phyloP scores from a whole-genome alignment of 1,284 basidiomycete species.

The Coniferiporia weirii region DNA sequence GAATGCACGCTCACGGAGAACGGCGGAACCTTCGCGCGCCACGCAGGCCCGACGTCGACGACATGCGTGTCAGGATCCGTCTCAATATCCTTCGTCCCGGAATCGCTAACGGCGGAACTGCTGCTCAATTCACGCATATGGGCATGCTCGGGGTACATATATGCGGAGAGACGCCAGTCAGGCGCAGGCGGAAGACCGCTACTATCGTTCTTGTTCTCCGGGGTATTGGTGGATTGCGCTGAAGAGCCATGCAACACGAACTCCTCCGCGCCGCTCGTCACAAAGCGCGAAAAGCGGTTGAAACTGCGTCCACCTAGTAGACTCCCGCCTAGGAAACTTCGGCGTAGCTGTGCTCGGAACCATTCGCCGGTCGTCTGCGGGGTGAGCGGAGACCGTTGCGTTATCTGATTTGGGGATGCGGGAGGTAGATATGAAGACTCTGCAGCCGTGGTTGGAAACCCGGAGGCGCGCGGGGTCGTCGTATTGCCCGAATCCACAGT shows the following conservation, averaged over 20 bases:
- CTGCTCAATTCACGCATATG: slow-evolving; percentile 35
- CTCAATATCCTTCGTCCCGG: slow-evolving; percentile 25
- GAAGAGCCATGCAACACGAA: slow-evolving; percentile 60
- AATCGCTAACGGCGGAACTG: slow-evolving; percentile 20
- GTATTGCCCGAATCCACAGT: slow-evolving; percentile 26
- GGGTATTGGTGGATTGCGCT: slow-evolving; percentile 11
- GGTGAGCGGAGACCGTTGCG: slow-evolving; percentile 42
- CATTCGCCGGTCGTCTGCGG: slow-evolving; percentile 75
- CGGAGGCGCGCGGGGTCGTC: slow-evolving; percentile 48
- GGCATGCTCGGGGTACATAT: slow-evolving; percentile 17
- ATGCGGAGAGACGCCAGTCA: slow-evolving; percentile 19
- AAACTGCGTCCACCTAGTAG: slow-evolving; percentile 71
- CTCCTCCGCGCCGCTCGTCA: slow-evolving; percentile 79
- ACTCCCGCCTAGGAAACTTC: slow-evolving; percentile 58
- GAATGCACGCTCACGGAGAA: slow-evolving; percentile 77
- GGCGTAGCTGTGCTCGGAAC: slow-evolving; percentile 34
- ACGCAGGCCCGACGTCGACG: slow-evolving; percentile 67
- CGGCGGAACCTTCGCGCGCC: slow-evolving; percentile 66
- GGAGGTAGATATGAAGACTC: not conserved
- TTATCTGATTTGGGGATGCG: not conserved
- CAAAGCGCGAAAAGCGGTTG: slow-evolving; percentile 80
- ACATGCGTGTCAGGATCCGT: slow-evolving; percentile 65
- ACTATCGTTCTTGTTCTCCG: slow-evolving; percentile 12
- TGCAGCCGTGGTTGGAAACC: not conserved
- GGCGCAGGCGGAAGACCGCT: slow-evolving; percentile 26